A percentile compares a stretch with the other conserved stretches of the same genome.
Evolutionary conservation across 1,139 yeast species (phyloP).

Genomic region (Blastobotrys persicus): DNA sequence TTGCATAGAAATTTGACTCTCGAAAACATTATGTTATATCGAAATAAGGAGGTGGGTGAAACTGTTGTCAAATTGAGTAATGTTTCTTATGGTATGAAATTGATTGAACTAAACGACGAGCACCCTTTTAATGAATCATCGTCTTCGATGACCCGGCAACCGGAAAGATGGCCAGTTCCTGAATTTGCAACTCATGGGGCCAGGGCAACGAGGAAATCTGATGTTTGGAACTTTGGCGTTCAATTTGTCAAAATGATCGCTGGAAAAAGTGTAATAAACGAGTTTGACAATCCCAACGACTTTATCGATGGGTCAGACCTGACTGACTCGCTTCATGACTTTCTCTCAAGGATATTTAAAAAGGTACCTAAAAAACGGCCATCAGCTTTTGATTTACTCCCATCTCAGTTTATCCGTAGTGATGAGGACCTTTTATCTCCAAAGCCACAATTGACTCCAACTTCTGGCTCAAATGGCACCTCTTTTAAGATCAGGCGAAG

Average conservation of each 20-base stretch:
- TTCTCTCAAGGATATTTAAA: constrained; percentile 64
- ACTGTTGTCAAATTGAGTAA: constrained; percentile 62
- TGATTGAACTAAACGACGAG: constrained; percentile 53
- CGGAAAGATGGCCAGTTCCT: constrained; percentile 68
- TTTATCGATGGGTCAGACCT: constrained; percentile 52
- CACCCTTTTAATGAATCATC: constrained; percentile 37
- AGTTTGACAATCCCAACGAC: constrained; percentile 59
- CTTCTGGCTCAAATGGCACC: not conserved
- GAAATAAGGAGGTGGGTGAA: constrained; percentile 51
- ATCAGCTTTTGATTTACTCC: constrained; percentile 77
- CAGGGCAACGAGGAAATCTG: constrained; percentile 70
- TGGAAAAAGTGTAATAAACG: constrained; percentile 55
- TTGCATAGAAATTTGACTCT: constrained; percentile 68
- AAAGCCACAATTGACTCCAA: not conserved
- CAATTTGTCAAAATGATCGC: constrained; percentile 68
- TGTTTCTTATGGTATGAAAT: constrained; percentile 66
- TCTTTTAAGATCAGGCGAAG: constrained; percentile 4
- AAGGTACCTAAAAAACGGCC: constrained; percentile 69
- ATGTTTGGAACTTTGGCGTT: constrained; percentile 90
- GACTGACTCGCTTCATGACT: constrained; percentile 59
- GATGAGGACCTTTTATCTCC: constrained; percentile 36
- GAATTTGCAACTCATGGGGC: constrained; percentile 48
- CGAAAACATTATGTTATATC: constrained; percentile 55
- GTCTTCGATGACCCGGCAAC: constrained; percentile 30
- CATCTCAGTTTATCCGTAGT: constrained; percentile 75